Evolutionary conservation across 2,329 filamentous ascomycete species (phyloP).

Genomic region (Fusarium sacchari): DNA sequence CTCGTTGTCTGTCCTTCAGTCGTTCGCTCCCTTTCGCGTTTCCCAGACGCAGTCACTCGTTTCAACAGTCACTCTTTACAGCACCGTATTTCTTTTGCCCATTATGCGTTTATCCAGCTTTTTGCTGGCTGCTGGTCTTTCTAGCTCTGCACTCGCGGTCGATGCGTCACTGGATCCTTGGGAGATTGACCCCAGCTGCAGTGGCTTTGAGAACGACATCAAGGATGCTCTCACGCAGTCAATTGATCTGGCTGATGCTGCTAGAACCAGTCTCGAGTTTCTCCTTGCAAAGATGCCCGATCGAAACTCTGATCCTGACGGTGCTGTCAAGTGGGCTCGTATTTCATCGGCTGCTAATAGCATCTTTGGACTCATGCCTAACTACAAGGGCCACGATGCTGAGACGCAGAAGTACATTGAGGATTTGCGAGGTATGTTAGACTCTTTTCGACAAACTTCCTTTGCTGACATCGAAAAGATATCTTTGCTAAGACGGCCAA

Average conservation of each 20-base stretch:
- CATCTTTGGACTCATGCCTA: background rate
- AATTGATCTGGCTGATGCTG: constrained; percentile 8
- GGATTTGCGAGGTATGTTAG: background rate
- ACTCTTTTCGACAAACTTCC: too few relatives aligned
- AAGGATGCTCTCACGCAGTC: constrained; percentile 4
- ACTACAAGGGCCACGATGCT: background rate
- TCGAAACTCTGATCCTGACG: background rate
- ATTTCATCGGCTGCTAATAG: background rate
- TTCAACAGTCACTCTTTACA: background rate
- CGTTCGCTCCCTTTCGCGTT: constrained; percentile 1
- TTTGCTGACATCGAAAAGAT: background rate
- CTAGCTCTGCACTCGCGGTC: background rate
- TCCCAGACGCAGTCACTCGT: background rate
- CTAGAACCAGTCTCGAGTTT: background rate
- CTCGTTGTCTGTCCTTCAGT: background rate
- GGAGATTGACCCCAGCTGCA: constrained; percentile 6
- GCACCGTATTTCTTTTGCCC: background rate
- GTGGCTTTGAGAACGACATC: background rate
- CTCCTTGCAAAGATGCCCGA: background rate
- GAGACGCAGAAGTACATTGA: background rate
- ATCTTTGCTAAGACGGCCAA: background rate
- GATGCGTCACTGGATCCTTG: background rate
- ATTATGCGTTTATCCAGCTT: background rate
- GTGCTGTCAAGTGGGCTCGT: background rate
- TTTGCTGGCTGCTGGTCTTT: background rate